Base-by-base conservation (phyloP, 805 yeast genomes). In the Yamadazyma sp. region DNA sequence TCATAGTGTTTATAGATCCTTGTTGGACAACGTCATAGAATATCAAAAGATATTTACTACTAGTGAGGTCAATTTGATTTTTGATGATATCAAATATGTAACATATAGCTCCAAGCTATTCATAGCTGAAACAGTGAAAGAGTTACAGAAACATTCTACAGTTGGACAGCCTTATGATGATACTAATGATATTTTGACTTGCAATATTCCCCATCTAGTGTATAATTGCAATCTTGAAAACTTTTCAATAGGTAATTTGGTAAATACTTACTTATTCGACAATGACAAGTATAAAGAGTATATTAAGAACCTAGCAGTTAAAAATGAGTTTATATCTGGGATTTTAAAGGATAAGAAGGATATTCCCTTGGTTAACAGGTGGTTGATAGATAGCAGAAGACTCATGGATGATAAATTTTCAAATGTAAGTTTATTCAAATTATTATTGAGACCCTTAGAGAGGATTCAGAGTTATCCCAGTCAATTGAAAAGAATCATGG, bases 371-470 rank as follows among this genome's bases (percentile, higher is more conserved):
- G 18, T 32, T 2, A 16, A n/a, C 4, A 27, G 13, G 21, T 32
- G 40, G 40, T 23, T 32, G 15, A 18, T 10, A 2, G 31, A 32
- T 19, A 7, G 33, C 22, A 27, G 14, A 16, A 27, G 24, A 15
- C 22, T 31, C 24, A 21, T 13, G 14, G 8, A 14, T 15, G 18
- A 19, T 10, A 7, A 33, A 29, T 14, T 14, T 12, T n/a, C n/a
- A n/a, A n/a, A n/a, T n/a, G n/a, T n/a, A n/a, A 17, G 30, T 5
- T 20, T 42, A 10, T 31, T 24, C 4, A 49, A 63, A 4, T 48
- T 72, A 22, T 44, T 73, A 14, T 55, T 59, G 30, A 65, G 62
- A 39, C 78, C 78, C 0, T 58, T 73, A 5, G 75, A 71, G 45
- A 48, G 76, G 22, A 40, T 73, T 21, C 47, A 59, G 22, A 63